Conservation (phyloP, 495 filamentous ascomycete genomes). For the Mycothermus thermophilus region DNA sequence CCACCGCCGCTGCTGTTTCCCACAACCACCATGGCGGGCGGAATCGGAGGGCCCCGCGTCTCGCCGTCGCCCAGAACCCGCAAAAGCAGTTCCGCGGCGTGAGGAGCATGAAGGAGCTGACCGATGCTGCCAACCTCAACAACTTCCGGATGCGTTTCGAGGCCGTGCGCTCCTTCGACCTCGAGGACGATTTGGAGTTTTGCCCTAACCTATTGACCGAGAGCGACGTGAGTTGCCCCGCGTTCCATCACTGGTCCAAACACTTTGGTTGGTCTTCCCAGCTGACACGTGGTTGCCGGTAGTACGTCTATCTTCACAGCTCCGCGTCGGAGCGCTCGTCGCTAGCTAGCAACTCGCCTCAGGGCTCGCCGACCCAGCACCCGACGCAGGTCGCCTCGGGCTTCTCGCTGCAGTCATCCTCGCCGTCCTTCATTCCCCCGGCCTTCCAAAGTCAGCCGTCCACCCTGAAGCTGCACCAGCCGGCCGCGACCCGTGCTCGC, state of each 20-base stretch:
- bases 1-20: constrained; percentile 37
- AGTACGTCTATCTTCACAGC: constrained; percentile 76
- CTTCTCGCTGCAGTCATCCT: constrained; percentile 68
- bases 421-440: constrained; percentile 54
- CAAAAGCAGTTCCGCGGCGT: constrained; percentile 76
- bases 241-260: neutral
- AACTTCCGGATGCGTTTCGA: constrained; percentile 78
- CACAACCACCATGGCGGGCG: constrained; percentile 73
- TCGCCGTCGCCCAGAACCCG: constrained; percentile 63
- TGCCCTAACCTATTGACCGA: constrained; percentile 89
- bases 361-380: constrained; percentile 63
- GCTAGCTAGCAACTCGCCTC: constrained; percentile 83
- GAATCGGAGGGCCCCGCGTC: constrained; percentile 73
- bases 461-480: constrained; percentile 70
- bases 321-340: constrained; percentile 91
- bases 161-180: constrained; percentile 84
- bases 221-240: constrained; percentile 65
- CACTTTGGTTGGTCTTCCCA: constrained; percentile 1
- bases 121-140: constrained; percentile 57
- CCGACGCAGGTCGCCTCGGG: constrained; percentile 58
- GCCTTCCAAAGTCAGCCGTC: constrained; percentile 36
- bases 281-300: constrained; percentile 12
- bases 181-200: constrained; percentile 95
- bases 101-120: constrained; percentile 77
- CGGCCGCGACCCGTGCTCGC: constrained; percentile 69